Conservation (phyloP, 2,329 filamentous ascomycete species). For the Alternaria arborescens region DNA sequence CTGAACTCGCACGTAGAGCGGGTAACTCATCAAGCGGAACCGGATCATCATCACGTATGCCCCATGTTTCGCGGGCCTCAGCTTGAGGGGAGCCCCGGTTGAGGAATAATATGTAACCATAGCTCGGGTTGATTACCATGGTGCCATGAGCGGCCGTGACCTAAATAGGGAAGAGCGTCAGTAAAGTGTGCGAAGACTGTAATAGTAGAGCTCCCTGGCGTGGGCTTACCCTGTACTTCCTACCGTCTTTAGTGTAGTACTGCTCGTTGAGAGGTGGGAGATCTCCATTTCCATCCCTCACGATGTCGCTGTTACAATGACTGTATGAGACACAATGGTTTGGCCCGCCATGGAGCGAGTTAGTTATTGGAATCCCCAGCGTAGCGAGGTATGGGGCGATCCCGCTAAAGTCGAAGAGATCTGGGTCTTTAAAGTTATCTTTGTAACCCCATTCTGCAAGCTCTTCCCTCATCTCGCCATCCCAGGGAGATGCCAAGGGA, state of each 20-base stretch:
- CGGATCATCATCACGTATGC: not conserved
- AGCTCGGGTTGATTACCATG: not conserved
- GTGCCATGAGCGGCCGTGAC: not conserved
- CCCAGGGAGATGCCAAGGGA: not conserved
- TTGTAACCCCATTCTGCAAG: slow-evolving; percentile 1
- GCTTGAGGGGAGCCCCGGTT: not conserved
- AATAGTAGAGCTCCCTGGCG: too few relatives aligned
- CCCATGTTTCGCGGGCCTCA: not conserved
- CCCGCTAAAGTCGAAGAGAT: not conserved
- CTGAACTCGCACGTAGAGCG: slow-evolving; percentile 4
- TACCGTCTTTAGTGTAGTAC: not conserved
- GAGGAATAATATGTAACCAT: slow-evolving; percentile 1
- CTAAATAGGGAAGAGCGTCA: not conserved
- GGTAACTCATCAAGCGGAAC: slow-evolving; percentile 3
- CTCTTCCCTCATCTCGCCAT: not conserved
- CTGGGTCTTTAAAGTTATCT: not conserved
- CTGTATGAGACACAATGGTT: slow-evolving; percentile 1
- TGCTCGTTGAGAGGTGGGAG: not conserved
- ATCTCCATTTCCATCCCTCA: not conserved
- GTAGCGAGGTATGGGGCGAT: not conserved
- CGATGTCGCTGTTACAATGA: not conserved
- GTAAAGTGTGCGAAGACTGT: not conserved
- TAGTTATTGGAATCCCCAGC: not conserved
- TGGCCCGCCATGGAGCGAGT: not conserved
- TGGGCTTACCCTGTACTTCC: slow-evolving; percentile 5